These are phyloP conservation scores for Alternaria gansuensis DNA, from an alignment of 2,329 filamentous ascomycete species.

Conservation along the genomic window DNA sequence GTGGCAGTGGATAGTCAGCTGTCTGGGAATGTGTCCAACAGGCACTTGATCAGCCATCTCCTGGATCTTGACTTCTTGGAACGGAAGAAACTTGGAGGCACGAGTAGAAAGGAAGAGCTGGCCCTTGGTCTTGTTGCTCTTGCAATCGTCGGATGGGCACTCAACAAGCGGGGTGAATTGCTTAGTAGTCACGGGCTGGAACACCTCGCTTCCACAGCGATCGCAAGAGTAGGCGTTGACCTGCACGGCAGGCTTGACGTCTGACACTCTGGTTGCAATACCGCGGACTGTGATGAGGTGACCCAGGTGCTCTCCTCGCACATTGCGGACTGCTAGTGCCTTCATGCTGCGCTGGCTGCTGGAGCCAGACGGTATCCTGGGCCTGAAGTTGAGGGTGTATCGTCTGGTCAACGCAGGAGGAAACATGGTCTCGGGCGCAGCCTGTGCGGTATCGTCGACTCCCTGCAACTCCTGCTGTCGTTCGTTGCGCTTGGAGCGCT, in stretches of 20 bases:
- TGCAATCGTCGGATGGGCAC: slow-evolving; percentile 91
- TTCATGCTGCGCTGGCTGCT: slow-evolving; percentile 67
- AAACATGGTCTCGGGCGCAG: slow-evolving; percentile 77
- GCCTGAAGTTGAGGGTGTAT: slow-evolving; percentile 97
- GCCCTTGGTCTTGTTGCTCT: slow-evolving; percentile 88
- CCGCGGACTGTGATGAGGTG: slow-evolving; percentile 92
- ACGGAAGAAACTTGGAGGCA: slow-evolving; percentile 94
- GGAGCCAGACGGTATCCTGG: slow-evolving; percentile 75
- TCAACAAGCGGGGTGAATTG: slow-evolving; percentile 86
- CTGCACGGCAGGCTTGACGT: slow-evolving; percentile 96
- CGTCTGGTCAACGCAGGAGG: slow-evolving; percentile 90
- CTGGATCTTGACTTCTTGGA: slow-evolving; percentile 98
- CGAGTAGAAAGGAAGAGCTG: slow-evolving; percentile 94
- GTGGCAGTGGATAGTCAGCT: slow-evolving; percentile 87
- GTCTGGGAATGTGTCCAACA: slow-evolving; percentile 94
- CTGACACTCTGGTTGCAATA: slow-evolving; percentile 93
- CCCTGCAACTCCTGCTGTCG: slow-evolving; percentile 64
- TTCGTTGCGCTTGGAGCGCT: slow-evolving; percentile 85
- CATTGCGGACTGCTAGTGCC: slow-evolving; percentile 87
- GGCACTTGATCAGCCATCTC: slow-evolving; percentile 99
- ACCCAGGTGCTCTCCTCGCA: slow-evolving; percentile 91
- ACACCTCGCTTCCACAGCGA: slow-evolving; percentile 94
- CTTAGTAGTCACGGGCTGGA: slow-evolving; percentile 92
- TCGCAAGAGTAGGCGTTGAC: slow-evolving; percentile 99
- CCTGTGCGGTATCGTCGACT: slow-evolving; percentile 64